Evolutionary conservation across 768 basidiomycete genomes (phyloP), one percentile per base, ranked within the genome.

Genomic region (Termitomyces sp.): DNA sequence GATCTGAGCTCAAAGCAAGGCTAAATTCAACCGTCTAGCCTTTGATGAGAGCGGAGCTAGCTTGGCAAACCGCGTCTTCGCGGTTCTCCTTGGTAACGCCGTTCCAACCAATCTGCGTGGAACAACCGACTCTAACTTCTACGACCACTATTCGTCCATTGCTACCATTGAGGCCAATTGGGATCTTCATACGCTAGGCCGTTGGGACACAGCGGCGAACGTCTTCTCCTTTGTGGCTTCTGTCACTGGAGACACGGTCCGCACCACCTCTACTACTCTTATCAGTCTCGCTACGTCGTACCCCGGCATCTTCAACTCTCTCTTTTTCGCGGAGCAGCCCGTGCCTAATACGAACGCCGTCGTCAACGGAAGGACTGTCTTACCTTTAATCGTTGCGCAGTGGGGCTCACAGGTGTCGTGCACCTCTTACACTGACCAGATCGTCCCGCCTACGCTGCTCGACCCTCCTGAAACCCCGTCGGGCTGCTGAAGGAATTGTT

Each of bases 121-220:
- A 22, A 83, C 77, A 2, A 77, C 69, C 5, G 85, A 87, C 69
- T 35, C 66, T 40, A 80, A 76, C 12, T 85, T 78, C 70, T 86
- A 87, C 68, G 80, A 79, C 2, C 85, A 87, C 67, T 87, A 85
- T 70, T 84, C 83, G 1, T 64, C 70, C 46, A 72, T 86, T 52
- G 75, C 78, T 13, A 82, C 84, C 30, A 75, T 86, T 20, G 68
- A 85, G 68, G 75, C 77, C 32, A 87, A 87, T 70, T 87, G 85
- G 85, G 70, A 70, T 6, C 80, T 87, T 38, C 78, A 77, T 30
- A 82, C 80, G 16, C 81, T 87, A 30, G 85, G 85, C n/a, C 78
- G 85, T 10, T 62, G 56, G 55, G 61, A 62, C 42, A 56, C 57
- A 33, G 61, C 56, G 69, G 73, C 70, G 55, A 84, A 86, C 63